phyloP scores from a whole-genome alignment of 2,329 filamentous ascomycete species.

The Acephala macrosclerotiorum region DNA sequence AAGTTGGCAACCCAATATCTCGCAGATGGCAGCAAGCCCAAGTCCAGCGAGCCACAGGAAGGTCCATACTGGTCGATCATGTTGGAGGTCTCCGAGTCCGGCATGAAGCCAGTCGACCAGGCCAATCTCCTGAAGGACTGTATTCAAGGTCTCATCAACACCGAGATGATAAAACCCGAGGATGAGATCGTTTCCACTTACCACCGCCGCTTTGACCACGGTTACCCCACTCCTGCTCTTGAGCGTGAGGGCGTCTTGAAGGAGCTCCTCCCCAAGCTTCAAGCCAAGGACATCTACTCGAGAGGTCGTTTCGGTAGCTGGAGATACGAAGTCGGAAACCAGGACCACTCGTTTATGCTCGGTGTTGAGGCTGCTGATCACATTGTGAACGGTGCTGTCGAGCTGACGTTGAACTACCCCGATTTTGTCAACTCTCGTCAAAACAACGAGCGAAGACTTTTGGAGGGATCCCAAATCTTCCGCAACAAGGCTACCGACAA shows the following conservation, averaged over 20 bases:
- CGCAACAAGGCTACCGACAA: slow-evolving; percentile 39
- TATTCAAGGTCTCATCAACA: slow-evolving; percentile 97
- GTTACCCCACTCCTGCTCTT: slow-evolving; percentile 93
- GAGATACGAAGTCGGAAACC: slow-evolving; percentile 89
- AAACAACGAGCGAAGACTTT: slow-evolving; percentile 48
- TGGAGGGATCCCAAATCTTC: slow-evolving; percentile 46
- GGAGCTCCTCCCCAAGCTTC: slow-evolving; percentile 90
- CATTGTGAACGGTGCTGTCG: slow-evolving; percentile 75
- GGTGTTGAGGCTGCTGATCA: slow-evolving; percentile 78
- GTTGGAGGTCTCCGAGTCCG: slow-evolving; percentile 96
- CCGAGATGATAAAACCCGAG: slow-evolving; percentile 87
- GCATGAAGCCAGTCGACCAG: slow-evolving; percentile 91
- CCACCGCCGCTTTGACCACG: slow-evolving; percentile 97
- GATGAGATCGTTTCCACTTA: slow-evolving; percentile 99
- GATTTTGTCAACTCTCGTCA: slow-evolving; percentile 72
- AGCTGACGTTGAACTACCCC: slow-evolving; percentile 80
- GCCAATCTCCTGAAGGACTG: slow-evolving; percentile 86
- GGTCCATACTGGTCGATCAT: slow-evolving; percentile 99
- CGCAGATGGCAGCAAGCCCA: slow-evolving; percentile 83
- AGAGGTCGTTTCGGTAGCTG: slow-evolving; percentile 97
- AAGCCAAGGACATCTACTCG: slow-evolving; percentile 90
- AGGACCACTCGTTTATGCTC: slow-evolving; percentile 81
- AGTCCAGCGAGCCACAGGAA: slow-evolving; percentile 75
- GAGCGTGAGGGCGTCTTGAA: slow-evolving; percentile 96
- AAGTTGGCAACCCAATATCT: slow-evolving; percentile 89